Base-by-base conservation (phyloP, 2,329 filamentous ascomycete species). In the Plenodomus lindquistii region DNA sequence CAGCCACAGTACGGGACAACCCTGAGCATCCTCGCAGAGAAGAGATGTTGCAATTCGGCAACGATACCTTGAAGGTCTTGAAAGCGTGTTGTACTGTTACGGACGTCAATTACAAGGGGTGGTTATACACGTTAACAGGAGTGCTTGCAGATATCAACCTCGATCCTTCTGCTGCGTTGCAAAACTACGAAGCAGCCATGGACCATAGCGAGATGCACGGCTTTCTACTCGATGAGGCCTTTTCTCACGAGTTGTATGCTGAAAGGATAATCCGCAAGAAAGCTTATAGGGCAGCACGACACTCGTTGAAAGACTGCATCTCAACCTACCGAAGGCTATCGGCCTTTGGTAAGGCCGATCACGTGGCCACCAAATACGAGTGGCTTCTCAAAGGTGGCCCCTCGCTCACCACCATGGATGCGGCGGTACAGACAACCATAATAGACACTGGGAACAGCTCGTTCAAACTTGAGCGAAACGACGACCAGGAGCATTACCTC, bases 171-270 rank as follows among this genome's bases (percentile, higher is more conserved):
- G 62, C 65, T 3, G 84, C 86, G 7, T 77, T 91, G 27, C 75
- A 75, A 19, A 75, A 81, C 37, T 92, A 90, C 61, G 89, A 93
- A 65, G 78, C 83, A 52, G 84, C 85, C 6, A 73, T 91, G 48
- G 87, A 92, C 59, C 88, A 91, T 61, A 83, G 86, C 11, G 79
- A 87, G 17, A 79, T 87, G 46, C 80, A 89, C 58, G 79, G 79
- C 37, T 87, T 88, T 53, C 63, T 81, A 2, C 81, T 91, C 41
- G 88, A 92, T 51, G 87, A 91, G 67, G 88, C 86, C 0, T 76
- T 91, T 1, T 83, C 84, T 15, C 87, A 88, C 62, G 88, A 89
- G 64, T 76, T 91, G 22, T 87, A 91, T 75, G 87, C 85, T 1
- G 86, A 86, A 9, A 86, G 85, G 64, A 83, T 91, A 52, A 77